Conservation (phyloP, 306 rosid genomes). For the Benincasa hispida region DNA sequence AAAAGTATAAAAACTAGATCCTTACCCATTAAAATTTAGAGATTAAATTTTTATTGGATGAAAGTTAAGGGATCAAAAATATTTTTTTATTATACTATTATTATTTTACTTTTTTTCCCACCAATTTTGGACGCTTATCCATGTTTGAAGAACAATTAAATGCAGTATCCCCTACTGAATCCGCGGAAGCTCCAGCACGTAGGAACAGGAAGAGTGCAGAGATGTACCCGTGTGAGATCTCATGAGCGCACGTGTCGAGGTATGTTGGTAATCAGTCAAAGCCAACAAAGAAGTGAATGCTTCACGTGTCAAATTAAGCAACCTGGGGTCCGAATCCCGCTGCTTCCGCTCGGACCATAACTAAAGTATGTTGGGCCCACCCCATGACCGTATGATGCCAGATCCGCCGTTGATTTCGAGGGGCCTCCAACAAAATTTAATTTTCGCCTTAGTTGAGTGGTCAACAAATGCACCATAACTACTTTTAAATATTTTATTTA, state of each 20-base stretch:
- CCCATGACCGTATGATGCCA: neutral
- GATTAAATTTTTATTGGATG: too few relatives aligned
- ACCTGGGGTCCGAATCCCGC: slow-evolving; percentile 3
- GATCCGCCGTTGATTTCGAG: neutral
- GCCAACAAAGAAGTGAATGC: slow-evolving; percentile 8
- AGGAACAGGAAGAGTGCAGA: neutral
- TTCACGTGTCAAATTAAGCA: slow-evolving; percentile 11
- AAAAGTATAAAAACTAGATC: too few relatives aligned
- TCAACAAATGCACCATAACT: too few relatives aligned
- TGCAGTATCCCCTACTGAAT: neutral
- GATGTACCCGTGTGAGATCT: neutral
- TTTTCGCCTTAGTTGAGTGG: too few relatives aligned
- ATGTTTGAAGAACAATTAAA: too few relatives aligned
- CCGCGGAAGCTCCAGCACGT: neutral
- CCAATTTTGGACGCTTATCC: too few relatives aligned
- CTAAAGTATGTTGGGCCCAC: neutral
- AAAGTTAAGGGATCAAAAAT: too few relatives aligned
- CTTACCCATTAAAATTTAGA: too few relatives aligned
- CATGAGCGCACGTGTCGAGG: neutral
- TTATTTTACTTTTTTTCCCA: too few relatives aligned
- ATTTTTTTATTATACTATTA: too few relatives aligned
- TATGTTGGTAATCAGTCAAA: neutral
- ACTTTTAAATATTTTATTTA: too few relatives aligned
- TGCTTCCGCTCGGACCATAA: neutral
- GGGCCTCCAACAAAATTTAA: neutral